Conservation (phyloP, 257 asterid species). For the Solanum piurae region DNA sequence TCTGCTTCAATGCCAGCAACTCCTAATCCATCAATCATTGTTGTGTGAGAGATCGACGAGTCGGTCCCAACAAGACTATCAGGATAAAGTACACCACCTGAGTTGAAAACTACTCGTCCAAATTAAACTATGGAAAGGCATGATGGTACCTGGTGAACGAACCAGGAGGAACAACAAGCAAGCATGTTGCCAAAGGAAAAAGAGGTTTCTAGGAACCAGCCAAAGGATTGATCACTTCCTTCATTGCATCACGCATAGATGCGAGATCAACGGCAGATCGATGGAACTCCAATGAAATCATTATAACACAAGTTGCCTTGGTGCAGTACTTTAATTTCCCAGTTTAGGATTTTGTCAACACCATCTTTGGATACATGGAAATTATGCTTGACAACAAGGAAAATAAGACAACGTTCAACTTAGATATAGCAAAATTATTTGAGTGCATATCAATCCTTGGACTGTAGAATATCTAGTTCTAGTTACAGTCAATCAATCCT, state of each 20-base stretch:
- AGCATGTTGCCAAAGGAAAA: slow-evolving; percentile 55
- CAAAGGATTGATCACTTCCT: slow-evolving; percentile 64
- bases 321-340: no score
- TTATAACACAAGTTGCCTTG: slow-evolving; percentile 43
- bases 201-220: neutral
- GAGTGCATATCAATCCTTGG: no score
- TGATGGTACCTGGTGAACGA: slow-evolving; percentile 52
- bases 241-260: slow-evolving; percentile 40
- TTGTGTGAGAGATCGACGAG: slow-evolving; percentile 58
- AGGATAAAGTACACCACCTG: slow-evolving; percentile 64
- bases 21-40: slow-evolving; percentile 91
- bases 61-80: slow-evolving; percentile 96
- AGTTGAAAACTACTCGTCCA: slow-evolving; percentile 90
- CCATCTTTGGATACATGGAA: no score
- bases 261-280: no score
- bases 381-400: no score
- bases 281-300: slow-evolving; percentile 98
- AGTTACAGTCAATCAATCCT: no score
- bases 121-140: slow-evolving; percentile 43
- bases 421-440: no score
- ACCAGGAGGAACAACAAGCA: slow-evolving; percentile 89
- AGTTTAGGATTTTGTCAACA: no score
- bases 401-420: no score
- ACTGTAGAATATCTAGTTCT: no score
- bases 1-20: slow-evolving; percentile 98